A percentile compares a stretch with the other conserved stretches of the same genome.
phyloP scores from a whole-genome alignment of 1,284 basidiomycete genomes.

The Fomes fomentarius region DNA sequence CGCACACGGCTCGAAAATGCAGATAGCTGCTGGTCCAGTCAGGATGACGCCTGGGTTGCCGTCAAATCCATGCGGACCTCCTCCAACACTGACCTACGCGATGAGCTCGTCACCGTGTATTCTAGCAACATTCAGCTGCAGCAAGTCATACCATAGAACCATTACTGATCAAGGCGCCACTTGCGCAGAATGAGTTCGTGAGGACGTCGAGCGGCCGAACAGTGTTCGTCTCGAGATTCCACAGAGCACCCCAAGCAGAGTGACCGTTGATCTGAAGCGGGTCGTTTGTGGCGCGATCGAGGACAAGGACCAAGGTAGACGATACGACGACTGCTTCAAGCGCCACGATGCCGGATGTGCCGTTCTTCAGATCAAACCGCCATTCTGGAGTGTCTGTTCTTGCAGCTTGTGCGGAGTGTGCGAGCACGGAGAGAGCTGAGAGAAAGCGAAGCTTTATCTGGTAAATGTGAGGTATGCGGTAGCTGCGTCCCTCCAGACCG shows the following conservation, averaged over 20 bases:
- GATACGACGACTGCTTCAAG: slow-evolving; percentile 50
- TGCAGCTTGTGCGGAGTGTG: background rate
- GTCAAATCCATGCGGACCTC: slow-evolving; percentile 45
- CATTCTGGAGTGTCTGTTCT: background rate
- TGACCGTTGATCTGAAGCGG: slow-evolving; percentile 15
- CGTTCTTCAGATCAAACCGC: slow-evolving; percentile 32
- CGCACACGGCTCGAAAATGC: slow-evolving; percentile 39
- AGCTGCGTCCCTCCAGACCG: no score
- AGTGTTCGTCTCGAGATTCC: slow-evolving; percentile 33
- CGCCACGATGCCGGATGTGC: slow-evolving; percentile 47
- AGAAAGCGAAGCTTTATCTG: background rate
- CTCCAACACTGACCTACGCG: slow-evolving; percentile 44
- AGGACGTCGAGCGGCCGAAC: slow-evolving; percentile 9
- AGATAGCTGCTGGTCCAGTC: slow-evolving; percentile 32
- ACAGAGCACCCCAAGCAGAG: slow-evolving; percentile 13
- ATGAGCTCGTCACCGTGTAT: background rate
- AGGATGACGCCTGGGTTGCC: slow-evolving; percentile 31
- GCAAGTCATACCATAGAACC: slow-evolving; percentile 43
- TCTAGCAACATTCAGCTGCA: background rate
- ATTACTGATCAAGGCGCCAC: slow-evolving; percentile 43
- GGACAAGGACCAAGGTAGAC: slow-evolving; percentile 45
- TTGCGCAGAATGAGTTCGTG: slow-evolving; percentile 28
- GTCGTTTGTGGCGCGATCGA: slow-evolving; percentile 46
- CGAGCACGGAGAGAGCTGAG: background rate
- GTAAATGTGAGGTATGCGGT: no score